phyloP scores from a whole-genome alignment of 345 rosid genomes.

The Excoecaria agallocha region DNA sequence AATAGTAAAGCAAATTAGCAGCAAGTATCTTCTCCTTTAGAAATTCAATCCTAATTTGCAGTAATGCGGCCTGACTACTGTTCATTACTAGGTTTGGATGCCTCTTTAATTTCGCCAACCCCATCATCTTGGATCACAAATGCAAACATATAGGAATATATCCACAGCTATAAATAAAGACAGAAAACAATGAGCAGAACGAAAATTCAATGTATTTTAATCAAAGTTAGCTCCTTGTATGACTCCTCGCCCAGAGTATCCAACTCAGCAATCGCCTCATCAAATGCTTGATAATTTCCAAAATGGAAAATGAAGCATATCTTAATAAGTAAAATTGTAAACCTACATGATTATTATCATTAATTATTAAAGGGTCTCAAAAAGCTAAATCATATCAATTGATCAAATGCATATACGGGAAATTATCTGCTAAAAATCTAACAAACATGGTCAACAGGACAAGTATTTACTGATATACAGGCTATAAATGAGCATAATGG shows the following conservation, averaged over 20 bases:
- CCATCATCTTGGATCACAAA: conserved; percentile 62
- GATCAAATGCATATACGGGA: too few species aligned
- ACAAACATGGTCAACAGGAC: too few species aligned
- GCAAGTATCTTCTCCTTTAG: conserved; percentile 56
- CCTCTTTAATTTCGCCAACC: conserved; percentile 83
- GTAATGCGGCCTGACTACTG: conserved; percentile 39
- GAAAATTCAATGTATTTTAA: conserved; percentile 54
- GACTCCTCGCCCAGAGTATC: conserved; percentile 94
- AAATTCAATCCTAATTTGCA: conserved; percentile 41
- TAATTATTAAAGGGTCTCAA: too few species aligned
- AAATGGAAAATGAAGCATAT: background rate
- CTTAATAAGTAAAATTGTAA: background rate
- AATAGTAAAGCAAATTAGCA: conserved; percentile 34
- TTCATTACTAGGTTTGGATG: conserved; percentile 57
- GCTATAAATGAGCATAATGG: background rate
- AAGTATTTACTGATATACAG: background rate
- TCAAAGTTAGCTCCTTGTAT: conserved; percentile 92
- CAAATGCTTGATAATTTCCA: conserved; percentile 68
- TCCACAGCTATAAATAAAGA: background rate
- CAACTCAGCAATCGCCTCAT: conserved; percentile 90
- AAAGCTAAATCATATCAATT: background rate
- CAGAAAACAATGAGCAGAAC: background rate
- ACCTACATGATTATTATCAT: too few species aligned
- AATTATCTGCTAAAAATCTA: background rate
- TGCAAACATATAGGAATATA: background rate